These are phyloP conservation scores for Patellifolia procumbens DNA, from an alignment of 179 eudicot species.

Conservation along the genomic window DNA sequence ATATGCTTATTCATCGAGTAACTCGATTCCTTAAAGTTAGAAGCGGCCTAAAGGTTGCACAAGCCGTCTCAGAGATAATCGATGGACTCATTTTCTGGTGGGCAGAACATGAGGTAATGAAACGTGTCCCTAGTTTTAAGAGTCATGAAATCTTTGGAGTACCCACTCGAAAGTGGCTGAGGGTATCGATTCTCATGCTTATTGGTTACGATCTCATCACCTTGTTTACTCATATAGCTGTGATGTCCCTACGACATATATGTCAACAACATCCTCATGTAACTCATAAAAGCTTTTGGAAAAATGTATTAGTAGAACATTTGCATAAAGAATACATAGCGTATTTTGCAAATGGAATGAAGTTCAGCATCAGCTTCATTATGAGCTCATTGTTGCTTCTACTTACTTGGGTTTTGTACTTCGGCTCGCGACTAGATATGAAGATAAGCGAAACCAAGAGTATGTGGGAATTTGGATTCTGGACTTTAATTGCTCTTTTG, in stretches of 20 bases:
- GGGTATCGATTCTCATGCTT: conserved; percentile 14
- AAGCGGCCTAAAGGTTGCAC: background rate
- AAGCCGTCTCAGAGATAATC: conserved; percentile 18
- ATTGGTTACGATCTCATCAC: conserved; percentile 23
- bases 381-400: conserved; percentile 17
- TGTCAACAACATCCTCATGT: background rate
- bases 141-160: conserved; percentile 18
- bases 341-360: conserved; percentile 7
- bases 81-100: conserved; percentile 15
- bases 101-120: conserved; percentile 14
- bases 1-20: background rate
- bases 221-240: background rate
- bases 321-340: background rate
- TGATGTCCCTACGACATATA: background rate
- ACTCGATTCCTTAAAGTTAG: background rate
- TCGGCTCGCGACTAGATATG: background rate
- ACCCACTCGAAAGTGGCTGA: conserved; percentile 12
- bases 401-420: conserved; percentile 1
- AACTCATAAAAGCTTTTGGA: background rate
- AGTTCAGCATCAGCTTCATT: conserved; percentile 20
- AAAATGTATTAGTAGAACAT: background rate
- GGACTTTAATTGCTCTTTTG: conserved; percentile 8
- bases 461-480: background rate
- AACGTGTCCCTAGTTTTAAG: conserved; percentile 11
- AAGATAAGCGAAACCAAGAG: background rate